Percentiles rank a stretch among this genome's conserved stretches.
These are phyloP conservation scores for Penicillium silybi DNA, from an alignment of 495 filamentous ascomycete genomes.

Conservation along the genomic window DNA sequence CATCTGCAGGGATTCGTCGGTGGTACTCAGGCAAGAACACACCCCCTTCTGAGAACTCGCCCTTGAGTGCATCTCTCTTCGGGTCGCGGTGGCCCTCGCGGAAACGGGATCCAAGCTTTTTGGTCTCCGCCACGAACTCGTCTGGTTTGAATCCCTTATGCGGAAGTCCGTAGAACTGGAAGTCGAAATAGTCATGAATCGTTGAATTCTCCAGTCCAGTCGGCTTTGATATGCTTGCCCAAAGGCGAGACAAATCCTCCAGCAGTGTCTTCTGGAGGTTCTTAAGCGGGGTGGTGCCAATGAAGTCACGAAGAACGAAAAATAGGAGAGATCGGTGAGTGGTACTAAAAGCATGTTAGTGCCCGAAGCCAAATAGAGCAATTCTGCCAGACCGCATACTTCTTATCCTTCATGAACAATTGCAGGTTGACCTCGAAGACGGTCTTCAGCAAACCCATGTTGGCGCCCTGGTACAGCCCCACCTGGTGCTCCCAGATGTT, in stretches of 20 bases:
- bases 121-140: constrained; percentile 78
- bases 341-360: constrained; percentile 50
- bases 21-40: constrained; percentile 94
- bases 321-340: constrained; percentile 90
- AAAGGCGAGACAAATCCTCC: constrained; percentile 85
- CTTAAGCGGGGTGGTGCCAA: constrained; percentile 81
- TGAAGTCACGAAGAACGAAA: constrained; percentile 96
- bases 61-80: constrained; percentile 46
- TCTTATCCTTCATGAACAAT: constrained; percentile 88
- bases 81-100: constrained; percentile 68
- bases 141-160: constrained; percentile 96
- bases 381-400: constrained; percentile 50
- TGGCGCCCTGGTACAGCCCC: constrained; percentile 94
- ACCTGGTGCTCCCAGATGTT: constrained; percentile 99
- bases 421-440: constrained; percentile 98
- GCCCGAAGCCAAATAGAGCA: neutral
- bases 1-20: constrained; percentile 90
- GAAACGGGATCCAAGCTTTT: constrained; percentile 77
- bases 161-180: constrained; percentile 90
- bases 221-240: constrained; percentile 88
- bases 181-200: constrained; percentile 97
- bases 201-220: constrained; percentile 79
- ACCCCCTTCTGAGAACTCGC: constrained; percentile 71
- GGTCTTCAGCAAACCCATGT: constrained; percentile 97
- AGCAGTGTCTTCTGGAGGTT: constrained; percentile 87